Evolutionary conservation across 768 basidiomycete genomes (phyloP).

Genomic region (Lactarius trivialis): DNA sequence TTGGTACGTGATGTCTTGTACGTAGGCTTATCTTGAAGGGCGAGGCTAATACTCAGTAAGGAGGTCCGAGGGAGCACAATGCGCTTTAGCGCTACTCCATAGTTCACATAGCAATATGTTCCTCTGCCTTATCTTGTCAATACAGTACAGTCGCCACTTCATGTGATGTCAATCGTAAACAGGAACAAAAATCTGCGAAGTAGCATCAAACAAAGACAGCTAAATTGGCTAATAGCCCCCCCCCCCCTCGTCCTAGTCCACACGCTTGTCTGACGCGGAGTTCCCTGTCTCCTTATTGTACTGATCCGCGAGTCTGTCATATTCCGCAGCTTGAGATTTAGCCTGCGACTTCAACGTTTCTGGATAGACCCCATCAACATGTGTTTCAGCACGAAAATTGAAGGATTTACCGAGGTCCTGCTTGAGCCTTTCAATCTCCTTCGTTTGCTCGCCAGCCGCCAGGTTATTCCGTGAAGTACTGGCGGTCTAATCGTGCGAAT

Average conservation of each 20-base stretch:
- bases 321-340: constrained; percentile 67
- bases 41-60: not conserved
- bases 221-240: not conserved
- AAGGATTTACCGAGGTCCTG: constrained; percentile 41
- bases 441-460: constrained; percentile 36
- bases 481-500: constrained; percentile 29
- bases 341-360: constrained; percentile 82
- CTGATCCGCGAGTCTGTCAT: constrained; percentile 73
- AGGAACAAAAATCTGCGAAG: not conserved
- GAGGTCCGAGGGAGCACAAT: not conserved
- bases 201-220: not conserved
- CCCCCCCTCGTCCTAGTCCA: constrained; percentile 37
- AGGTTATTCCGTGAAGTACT: constrained; percentile 30
- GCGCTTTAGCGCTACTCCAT: not conserved
- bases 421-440: constrained; percentile 63
- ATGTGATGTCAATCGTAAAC: not conserved
- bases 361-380: constrained; percentile 26
- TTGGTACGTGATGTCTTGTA: not conserved
- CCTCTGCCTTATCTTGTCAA: not conserved
- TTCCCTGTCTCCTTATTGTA: constrained; percentile 65
- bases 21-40: not conserved
- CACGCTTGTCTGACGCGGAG: constrained; percentile 52
- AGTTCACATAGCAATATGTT: not conserved
- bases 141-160: not conserved
- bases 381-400: not conserved